Conservation (phyloP, 176 grass and related monocot species). For the Carex littledalei region DNA sequence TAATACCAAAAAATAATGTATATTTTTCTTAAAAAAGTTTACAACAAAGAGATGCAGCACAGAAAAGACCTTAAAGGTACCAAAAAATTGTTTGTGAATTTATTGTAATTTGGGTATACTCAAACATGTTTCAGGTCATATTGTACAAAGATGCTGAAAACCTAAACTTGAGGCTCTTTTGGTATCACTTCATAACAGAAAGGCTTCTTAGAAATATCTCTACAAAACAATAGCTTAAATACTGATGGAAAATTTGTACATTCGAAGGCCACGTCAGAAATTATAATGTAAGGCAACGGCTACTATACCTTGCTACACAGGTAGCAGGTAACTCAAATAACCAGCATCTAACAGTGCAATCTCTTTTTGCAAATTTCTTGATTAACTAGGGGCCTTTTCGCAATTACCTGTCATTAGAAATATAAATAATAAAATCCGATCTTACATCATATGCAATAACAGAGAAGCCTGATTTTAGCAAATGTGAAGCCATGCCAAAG, state of each 20-base stretch:
- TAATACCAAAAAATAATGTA: slow-evolving; percentile 18
- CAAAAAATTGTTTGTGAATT: not conserved
- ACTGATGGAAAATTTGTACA: not conserved
- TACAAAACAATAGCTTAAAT: not conserved
- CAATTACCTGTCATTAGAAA: not conserved
- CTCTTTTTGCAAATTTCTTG: not conserved
- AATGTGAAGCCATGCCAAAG: slow-evolving; percentile 95
- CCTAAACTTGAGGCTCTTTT: not conserved
- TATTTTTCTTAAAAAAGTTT: not conserved
- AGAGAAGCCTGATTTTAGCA: slow-evolving; percentile 78
- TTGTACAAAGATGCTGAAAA: not conserved
- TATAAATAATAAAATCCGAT: not conserved
- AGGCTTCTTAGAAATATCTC: not conserved
- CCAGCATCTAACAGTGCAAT: not conserved
- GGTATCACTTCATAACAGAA: not conserved
- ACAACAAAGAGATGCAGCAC: not conserved
- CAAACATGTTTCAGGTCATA: not conserved
- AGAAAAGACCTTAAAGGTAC: not conserved
- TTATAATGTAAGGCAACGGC: not conserved
- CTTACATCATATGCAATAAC: slow-evolving; percentile 92
- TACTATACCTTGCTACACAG: not conserved
- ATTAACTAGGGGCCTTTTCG: not conserved
- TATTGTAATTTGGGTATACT: not conserved
- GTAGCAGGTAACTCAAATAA: not conserved
- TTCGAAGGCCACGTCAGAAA: not conserved